Conservation (phyloP, 2,329 filamentous ascomycete species). For the Colletotrichum sp. region DNA sequence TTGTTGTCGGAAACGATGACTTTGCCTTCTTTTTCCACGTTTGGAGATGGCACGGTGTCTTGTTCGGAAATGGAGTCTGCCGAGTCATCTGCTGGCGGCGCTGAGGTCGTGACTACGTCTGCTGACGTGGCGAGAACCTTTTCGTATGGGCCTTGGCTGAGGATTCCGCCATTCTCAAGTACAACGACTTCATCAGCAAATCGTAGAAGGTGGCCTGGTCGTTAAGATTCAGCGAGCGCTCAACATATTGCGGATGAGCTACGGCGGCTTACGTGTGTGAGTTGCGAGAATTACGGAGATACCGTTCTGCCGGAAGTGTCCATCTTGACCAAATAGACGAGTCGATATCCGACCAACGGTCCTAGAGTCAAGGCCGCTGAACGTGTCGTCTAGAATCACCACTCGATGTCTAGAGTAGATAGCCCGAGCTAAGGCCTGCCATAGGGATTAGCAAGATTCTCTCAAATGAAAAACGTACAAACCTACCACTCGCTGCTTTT, state of each 20-base stretch:
- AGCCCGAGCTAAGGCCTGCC: background rate
- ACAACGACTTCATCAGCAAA: background rate
- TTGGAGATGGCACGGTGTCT: background rate
- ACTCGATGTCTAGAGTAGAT: background rate
- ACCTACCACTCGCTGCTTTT: conserved; percentile 10
- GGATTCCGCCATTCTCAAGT: background rate
- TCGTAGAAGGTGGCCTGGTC: background rate
- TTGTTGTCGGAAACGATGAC: background rate
- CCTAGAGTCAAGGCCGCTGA: background rate
- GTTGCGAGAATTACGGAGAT: background rate
- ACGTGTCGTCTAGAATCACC: background rate
- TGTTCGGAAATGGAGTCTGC: background rate
- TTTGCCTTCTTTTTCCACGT: background rate
- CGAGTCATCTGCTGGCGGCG: background rate
- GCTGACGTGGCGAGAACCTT: background rate
- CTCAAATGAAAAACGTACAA: too few relatives aligned
- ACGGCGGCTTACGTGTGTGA: background rate
- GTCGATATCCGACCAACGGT: background rate
- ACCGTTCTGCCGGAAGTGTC: background rate
- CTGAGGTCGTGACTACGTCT: background rate
- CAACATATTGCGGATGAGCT: background rate
- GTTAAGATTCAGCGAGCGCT: background rate
- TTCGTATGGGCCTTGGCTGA: background rate
- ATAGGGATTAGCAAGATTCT: background rate
- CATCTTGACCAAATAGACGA: background rate